A percentile compares a stretch with the other conserved stretches of the same genome.
phyloP scores from a whole-genome alignment of 2,329 filamentous ascomycete species.

The Furcasterigmium furcatum region DNA sequence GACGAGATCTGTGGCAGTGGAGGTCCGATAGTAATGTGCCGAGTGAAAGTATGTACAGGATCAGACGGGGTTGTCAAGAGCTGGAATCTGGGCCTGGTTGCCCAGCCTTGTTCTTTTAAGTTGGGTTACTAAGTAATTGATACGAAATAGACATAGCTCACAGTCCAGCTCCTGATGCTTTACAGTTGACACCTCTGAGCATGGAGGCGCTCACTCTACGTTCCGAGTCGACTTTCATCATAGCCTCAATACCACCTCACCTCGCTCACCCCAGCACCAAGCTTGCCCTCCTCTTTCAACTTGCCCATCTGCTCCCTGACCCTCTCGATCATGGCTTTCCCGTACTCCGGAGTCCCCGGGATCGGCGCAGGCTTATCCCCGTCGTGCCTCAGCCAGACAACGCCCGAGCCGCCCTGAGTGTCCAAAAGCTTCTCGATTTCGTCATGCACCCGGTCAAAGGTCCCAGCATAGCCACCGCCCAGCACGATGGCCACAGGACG shows the following conservation, averaged over 20 bases:
- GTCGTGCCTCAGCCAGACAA: neutral
- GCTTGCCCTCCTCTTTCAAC: slow-evolving; percentile 12
- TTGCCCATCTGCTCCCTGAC: slow-evolving; percentile 13
- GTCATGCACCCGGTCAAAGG: slow-evolving; percentile 10
- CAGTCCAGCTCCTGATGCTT: no score
- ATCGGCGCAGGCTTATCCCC: neutral
- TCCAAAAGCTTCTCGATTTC: neutral
- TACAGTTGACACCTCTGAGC: no score
- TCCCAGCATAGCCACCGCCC: slow-evolving; percentile 16
- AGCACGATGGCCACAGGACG: slow-evolving; percentile 15
- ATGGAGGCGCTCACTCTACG: no score
- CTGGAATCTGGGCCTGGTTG: no score
- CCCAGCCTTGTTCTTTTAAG: no score
- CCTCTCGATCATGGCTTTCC: slow-evolving; percentile 15
- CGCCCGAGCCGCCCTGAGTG: neutral
- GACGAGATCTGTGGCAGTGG: no score
- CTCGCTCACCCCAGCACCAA: slow-evolving; percentile 3
- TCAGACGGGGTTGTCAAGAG: no score
- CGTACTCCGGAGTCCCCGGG: slow-evolving; percentile 15
- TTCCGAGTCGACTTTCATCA: no score
- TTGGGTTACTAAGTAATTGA: no score
- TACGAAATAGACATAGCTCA: no score
- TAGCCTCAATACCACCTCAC: neutral
- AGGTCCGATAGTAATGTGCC: no score
- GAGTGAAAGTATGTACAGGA: no score